Evolutionary conservation across 352 stramenopile species (phyloP).

Genomic region (Globisporangium mamillatum): DNA sequence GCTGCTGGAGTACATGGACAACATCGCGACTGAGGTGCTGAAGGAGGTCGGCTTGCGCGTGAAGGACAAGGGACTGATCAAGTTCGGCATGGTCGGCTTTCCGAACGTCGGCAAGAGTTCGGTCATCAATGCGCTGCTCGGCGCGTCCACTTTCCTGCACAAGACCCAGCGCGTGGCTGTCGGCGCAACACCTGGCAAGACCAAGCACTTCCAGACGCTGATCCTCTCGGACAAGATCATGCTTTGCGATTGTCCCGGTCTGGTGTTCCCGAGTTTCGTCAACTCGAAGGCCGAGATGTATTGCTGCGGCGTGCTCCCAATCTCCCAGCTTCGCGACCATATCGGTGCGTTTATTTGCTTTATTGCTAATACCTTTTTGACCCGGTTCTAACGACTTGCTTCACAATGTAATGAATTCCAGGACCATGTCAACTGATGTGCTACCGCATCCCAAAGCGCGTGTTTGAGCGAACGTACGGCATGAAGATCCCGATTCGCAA

Average conservation of each 20-base stretch:
- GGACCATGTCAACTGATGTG: constrained; percentile 93
- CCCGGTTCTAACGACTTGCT: neutral
- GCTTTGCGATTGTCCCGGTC: constrained; percentile 99
- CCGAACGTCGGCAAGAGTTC: constrained; percentile 99
- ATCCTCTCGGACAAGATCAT: constrained; percentile 96
- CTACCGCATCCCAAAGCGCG: constrained; percentile 91
- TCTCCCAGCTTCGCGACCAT: constrained; percentile 97
- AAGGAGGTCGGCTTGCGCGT: constrained; percentile 56
- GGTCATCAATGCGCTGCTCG: constrained; percentile 99
- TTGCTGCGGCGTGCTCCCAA: constrained; percentile 97
- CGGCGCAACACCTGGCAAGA: constrained; percentile 98
- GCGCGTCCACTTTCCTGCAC: constrained; percentile 94
- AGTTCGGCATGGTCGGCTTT: constrained; percentile 99
- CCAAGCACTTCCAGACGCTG: constrained; percentile 99
- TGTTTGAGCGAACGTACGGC: constrained; percentile 96
- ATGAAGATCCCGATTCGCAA: constrained; percentile 88
- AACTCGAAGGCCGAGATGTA: constrained; percentile 98
- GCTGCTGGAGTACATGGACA: constrained; percentile 67
- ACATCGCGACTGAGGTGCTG: constrained; percentile 54
- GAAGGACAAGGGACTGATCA: constrained; percentile 84
- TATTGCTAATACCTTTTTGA: neutral
- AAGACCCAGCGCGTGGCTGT: constrained; percentile 96
- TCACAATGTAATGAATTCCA: neutral
- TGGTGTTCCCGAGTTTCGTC: constrained; percentile 99
- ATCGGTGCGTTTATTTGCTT: constrained; percentile 29